Percentiles rank a stretch among this genome's conserved stretches.
phyloP scores from a whole-genome alignment of 2,329 filamentous ascomycete species.

The Aspergillus brunneoviolaceus region DNA sequence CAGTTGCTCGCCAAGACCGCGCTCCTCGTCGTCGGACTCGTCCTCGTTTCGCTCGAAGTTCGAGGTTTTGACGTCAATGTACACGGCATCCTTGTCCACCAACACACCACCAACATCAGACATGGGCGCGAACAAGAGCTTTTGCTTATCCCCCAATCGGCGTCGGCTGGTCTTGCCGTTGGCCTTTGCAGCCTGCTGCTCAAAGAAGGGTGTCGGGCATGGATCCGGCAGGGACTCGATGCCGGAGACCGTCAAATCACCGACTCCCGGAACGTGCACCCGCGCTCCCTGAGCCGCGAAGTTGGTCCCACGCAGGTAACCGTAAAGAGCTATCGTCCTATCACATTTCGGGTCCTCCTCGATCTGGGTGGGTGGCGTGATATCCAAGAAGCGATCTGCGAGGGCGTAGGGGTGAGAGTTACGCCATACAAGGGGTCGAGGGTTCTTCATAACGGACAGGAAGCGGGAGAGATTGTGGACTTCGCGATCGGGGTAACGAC shows the following conservation, averaged over 20 bases:
- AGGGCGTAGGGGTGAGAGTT: slow-evolving; percentile 94
- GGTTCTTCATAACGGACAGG: slow-evolving; percentile 98
- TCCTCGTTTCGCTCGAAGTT: slow-evolving; percentile 67
- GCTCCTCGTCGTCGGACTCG: slow-evolving; percentile 62
- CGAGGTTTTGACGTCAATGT: slow-evolving; percentile 70
- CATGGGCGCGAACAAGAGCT: slow-evolving; percentile 95
- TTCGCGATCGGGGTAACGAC: slow-evolving; percentile 92
- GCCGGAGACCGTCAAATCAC: slow-evolving; percentile 77
- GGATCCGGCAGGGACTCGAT: slow-evolving; percentile 91
- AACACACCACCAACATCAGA: slow-evolving; percentile 94
- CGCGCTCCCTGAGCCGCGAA: slow-evolving; percentile 81
- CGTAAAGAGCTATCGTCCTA: slow-evolving; percentile 84
- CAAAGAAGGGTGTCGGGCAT: slow-evolving; percentile 88
- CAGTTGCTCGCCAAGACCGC: slow-evolving; percentile 92
- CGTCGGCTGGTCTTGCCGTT: slow-evolving; percentile 78
- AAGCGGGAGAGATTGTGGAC: slow-evolving; percentile 94
- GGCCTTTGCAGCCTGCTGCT: slow-evolving; percentile 80
- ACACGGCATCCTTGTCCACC: slow-evolving; percentile 96
- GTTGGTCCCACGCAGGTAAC: slow-evolving; percentile 92
- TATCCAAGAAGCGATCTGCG: slow-evolving; percentile 90
- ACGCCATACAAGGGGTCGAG: slow-evolving; percentile 90
- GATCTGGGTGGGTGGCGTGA: slow-evolving; percentile 88
- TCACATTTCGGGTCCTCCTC: slow-evolving; percentile 89
- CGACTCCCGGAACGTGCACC: slow-evolving; percentile 88
- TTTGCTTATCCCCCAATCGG: slow-evolving; percentile 92